Conservation (phyloP, 2,329 filamentous ascomycete genomes). For the Knufia fluminis region DNA sequence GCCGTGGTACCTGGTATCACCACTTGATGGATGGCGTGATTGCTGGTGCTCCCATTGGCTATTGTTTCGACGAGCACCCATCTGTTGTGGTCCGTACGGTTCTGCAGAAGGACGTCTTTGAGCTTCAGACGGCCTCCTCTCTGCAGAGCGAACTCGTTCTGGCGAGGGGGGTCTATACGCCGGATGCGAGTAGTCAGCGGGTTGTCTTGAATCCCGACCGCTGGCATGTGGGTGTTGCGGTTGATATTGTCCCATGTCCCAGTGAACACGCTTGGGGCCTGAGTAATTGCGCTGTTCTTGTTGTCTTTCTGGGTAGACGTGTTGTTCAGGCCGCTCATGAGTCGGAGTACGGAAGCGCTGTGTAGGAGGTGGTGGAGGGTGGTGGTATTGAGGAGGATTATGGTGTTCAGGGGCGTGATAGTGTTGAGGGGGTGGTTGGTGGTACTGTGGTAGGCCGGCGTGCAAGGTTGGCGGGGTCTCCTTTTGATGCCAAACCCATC, state of each 20-base stretch:
- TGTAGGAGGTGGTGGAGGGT: neutral
- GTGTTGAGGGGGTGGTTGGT: neutral
- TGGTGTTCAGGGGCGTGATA: no score
- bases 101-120: neutral
- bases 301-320: neutral
- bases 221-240: neutral
- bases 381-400: neutral
- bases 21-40: neutral
- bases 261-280: neutral
- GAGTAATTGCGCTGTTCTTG: neutral
- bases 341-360: neutral
- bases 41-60: neutral
- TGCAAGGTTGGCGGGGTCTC: neutral
- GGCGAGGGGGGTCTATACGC: neutral
- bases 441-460: neutral
- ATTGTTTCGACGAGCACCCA: neutral
- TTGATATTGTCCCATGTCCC: neutral
- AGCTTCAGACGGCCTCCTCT: neutral
- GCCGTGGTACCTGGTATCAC: neutral
- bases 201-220: neutral
- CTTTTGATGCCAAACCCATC: constrained; percentile 6
- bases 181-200: neutral
- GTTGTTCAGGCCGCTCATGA: neutral
- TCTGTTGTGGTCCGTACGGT: neutral
- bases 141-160: constrained; percentile 2